A percentile compares a stretch with the other conserved stretches of the same genome.
Evolutionary conservation across 2,329 filamentous ascomycete species (phyloP).

Genomic region (Neonectria coccinea): DNA sequence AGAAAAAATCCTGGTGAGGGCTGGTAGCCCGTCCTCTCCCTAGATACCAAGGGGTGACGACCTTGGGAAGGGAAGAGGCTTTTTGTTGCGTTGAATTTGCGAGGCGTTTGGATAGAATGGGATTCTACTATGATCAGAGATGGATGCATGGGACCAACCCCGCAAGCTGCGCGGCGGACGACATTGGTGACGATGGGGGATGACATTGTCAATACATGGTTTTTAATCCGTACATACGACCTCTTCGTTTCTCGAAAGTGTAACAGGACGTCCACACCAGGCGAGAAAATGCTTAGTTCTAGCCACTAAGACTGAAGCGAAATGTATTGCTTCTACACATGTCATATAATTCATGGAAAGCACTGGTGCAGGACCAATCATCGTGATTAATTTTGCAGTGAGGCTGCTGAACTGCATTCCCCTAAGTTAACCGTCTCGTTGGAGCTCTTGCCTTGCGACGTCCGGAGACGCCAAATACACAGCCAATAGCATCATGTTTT

Average conservation of each 20-base stretch:
- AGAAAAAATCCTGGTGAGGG: slow-evolving; percentile 53
- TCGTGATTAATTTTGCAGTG: background rate
- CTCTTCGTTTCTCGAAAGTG: slow-evolving; percentile 20
- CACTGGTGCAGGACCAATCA: background rate
- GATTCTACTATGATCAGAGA: slow-evolving; percentile 22
- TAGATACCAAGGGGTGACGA: background rate
- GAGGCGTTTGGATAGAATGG: slow-evolving; percentile 49
- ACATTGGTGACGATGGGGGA: slow-evolving; percentile 17
- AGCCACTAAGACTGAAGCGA: background rate
- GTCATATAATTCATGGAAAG: background rate
- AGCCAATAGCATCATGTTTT: background rate
- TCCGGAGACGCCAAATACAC: no score
- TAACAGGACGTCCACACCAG: slow-evolving; percentile 9
- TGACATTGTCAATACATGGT: slow-evolving; percentile 22
- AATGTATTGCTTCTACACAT: background rate
- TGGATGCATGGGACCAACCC: slow-evolving; percentile 12
- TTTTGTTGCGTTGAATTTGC: slow-evolving; percentile 39
- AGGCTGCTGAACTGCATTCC: background rate
- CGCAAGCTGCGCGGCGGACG: slow-evolving; percentile 10
- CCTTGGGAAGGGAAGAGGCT: slow-evolving; percentile 5
- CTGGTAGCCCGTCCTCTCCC: slow-evolving; percentile 47
- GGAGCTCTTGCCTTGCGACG: background rate
- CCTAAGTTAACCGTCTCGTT: background rate
- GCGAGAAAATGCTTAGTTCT: slow-evolving; percentile 13
- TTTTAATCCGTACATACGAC: slow-evolving; percentile 33